These are phyloP conservation scores for Ophiognomonia clavigignenti-juglandacearum DNA, from an alignment of 2,329 filamentous ascomycete species.

Conservation along the genomic window DNA sequence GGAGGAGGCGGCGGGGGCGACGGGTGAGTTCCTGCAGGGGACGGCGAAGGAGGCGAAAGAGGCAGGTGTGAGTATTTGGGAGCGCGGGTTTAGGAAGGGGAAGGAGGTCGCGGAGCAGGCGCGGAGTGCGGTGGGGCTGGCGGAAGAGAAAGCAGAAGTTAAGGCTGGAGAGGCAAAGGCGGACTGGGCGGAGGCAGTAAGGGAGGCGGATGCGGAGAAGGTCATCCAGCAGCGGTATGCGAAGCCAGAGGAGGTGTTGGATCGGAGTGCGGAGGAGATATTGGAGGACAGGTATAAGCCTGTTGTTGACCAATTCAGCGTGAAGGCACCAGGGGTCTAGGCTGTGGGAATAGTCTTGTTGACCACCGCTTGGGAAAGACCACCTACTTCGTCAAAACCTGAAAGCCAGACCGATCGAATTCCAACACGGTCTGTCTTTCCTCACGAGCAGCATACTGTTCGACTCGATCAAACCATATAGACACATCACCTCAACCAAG, in stretches of 20 bases:
- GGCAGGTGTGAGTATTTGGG: slow-evolving; percentile 33
- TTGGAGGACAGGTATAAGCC: slow-evolving; percentile 51
- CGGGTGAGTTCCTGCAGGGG: slow-evolving; percentile 22
- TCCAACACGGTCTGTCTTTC: too few species aligned
- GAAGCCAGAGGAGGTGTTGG: slow-evolving; percentile 32
- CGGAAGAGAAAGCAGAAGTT: slow-evolving; percentile 33
- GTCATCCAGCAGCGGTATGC: slow-evolving; percentile 47
- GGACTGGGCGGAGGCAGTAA: slow-evolving; percentile 21
- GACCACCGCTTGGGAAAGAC: too few species aligned
- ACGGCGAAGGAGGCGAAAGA: slow-evolving; percentile 32
- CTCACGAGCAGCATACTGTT: too few species aligned
- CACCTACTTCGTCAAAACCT: too few species aligned
- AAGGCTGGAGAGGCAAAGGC: slow-evolving; percentile 24
- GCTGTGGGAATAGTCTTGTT: too few species aligned
- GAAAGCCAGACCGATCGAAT: too few species aligned
- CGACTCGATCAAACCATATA: too few species aligned
- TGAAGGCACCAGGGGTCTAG: slow-evolving; percentile 34
- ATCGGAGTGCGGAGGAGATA: slow-evolving; percentile 48
- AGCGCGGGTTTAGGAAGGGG: slow-evolving; percentile 35
- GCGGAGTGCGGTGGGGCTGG: slow-evolving; percentile 29
- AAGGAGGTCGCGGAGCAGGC: slow-evolving; percentile 34
- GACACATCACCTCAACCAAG: too few species aligned
- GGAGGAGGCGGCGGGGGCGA: slow-evolving; percentile 20
- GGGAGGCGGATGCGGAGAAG: slow-evolving; percentile 37
- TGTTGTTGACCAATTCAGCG: slow-evolving; percentile 40